These are phyloP conservation scores for Opeltia flavorubescens DNA, from an alignment of 495 filamentous ascomycete genomes.

Conservation along the genomic window DNA sequence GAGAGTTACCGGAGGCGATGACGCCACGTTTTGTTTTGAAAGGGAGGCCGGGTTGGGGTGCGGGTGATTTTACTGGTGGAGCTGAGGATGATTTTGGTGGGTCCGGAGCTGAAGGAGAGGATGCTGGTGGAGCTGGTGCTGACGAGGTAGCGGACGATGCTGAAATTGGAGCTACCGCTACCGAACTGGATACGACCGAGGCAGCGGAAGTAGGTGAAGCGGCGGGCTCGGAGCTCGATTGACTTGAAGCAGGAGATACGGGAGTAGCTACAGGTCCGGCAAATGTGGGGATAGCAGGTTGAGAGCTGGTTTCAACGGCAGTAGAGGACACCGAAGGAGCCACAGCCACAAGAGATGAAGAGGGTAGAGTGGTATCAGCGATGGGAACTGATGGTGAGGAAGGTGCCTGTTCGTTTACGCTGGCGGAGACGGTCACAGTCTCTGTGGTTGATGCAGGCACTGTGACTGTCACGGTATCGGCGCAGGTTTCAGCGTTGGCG, in stretches of 20 bases:
- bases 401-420: not conserved
- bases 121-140: not conserved
- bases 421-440: conserved; percentile 7
- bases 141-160: not conserved
- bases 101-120: not conserved
- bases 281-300: not conserved
- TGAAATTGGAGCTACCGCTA: not conserved
- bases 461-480: not conserved
- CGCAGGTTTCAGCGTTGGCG: not conserved
- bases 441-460: conserved; percentile 2
- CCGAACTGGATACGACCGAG: not conserved
- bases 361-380: not conserved
- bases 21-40: conserved; percentile 10
- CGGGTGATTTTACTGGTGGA: not conserved
- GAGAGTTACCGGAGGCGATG: conserved; percentile 5
- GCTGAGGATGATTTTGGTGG: not conserved
- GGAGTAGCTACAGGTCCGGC: not conserved
- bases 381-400: not conserved
- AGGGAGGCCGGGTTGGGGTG: not conserved
- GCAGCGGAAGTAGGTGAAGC: not conserved
- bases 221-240: too few species aligned
- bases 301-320: not conserved
- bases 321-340: not conserved
- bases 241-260: too few species aligned
- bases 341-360: conserved; percentile 2